phyloP scores from a whole-genome alignment of 352 stramenopile species.

The Phytopythium boreale region DNA sequence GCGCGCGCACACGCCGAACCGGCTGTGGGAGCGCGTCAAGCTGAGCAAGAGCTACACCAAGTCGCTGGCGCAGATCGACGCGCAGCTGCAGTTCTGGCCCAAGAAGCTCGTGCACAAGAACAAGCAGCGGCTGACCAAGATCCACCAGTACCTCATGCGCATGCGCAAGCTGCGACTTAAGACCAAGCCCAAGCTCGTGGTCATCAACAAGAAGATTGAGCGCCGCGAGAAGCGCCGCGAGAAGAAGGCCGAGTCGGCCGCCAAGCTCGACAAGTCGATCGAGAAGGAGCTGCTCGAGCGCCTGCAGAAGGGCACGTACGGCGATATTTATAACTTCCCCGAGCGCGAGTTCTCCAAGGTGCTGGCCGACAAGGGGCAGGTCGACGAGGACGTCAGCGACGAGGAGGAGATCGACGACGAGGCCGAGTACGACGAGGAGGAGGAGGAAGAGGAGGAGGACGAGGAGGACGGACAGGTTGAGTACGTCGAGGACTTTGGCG shows the following conservation, averaged over 20 bases:
- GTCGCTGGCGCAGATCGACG: constrained; percentile 92
- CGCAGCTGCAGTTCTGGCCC: constrained; percentile 97
- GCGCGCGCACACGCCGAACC: constrained; percentile 97
- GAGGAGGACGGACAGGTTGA: constrained; percentile 70
- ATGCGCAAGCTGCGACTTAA: constrained; percentile 98
- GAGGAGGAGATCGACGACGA: constrained; percentile 69
- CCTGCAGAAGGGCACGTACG: constrained; percentile 97
- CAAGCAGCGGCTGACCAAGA: constrained; percentile 99
- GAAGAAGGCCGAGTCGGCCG: constrained; percentile 95
- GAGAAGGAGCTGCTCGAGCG: constrained; percentile 98
- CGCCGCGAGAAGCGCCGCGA: constrained; percentile 94
- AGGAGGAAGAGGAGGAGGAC: constrained; percentile 66
- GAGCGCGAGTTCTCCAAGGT: constrained; percentile 90
- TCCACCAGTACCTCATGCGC: constrained; percentile 98
- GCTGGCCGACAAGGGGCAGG: constrained; percentile 78
- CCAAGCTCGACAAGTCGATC: constrained; percentile 94
- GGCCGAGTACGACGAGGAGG: constrained; percentile 56
- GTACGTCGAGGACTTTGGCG: constrained; percentile 62
- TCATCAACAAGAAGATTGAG: constrained; percentile 96
- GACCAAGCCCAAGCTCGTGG: constrained; percentile 91
- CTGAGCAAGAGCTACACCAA: constrained; percentile 97
- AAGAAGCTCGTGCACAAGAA: constrained; percentile 98
- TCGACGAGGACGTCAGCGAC: constrained; percentile 91
- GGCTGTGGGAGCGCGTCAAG: constrained; percentile 98
- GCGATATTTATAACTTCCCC: constrained; percentile 99